Percentiles rank a stretch among this genome's conserved stretches.
Evolutionary conservation across 768 basidiomycete genomes (phyloP).

Genomic region (Chalciporus sphaerocephalus): DNA sequence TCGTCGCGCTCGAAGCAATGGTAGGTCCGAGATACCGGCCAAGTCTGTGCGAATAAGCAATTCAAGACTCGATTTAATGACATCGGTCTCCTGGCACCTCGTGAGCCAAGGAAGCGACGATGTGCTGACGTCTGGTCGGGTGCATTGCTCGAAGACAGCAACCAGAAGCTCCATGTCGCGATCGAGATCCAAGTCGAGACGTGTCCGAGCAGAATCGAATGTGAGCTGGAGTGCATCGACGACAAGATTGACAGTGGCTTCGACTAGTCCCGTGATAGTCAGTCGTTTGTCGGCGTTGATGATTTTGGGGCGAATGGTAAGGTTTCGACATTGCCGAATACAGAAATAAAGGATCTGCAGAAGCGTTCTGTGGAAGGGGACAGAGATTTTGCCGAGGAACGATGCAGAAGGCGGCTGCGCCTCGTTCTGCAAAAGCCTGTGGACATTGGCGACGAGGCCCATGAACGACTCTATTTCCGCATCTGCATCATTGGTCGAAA

Average conservation of each 20-base stretch:
- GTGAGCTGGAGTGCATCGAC: conserved; percentile 63
- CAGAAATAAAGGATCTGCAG: conserved; percentile 81
- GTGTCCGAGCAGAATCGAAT: conserved; percentile 58
- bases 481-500: conserved; percentile 52
- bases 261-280: conserved; percentile 54
- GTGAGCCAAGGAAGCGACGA: conserved; percentile 77
- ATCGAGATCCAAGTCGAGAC: conserved; percentile 63
- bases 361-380: conserved; percentile 75
- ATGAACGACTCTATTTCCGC: conserved; percentile 57
- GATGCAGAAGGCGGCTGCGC: conserved; percentile 71
- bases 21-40: conserved; percentile 62
- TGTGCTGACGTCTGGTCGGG: conserved; percentile 58
- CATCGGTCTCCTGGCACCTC: conserved; percentile 73
- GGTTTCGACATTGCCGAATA: conserved; percentile 53
- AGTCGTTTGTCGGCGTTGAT: conserved; percentile 61
- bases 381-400: conserved; percentile 57
- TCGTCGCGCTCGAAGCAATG: conserved; percentile 56
- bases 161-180: conserved; percentile 78
- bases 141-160: conserved; percentile 80
- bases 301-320: conserved; percentile 45
- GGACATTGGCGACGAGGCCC: conserved; percentile 56
- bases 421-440: conserved; percentile 65
- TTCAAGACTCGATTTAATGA: conserved; percentile 71
- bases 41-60: conserved; percentile 67
- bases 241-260: conserved; percentile 58